phyloP scores from a whole-genome alignment of 108 stramenopile species.

The Discostella pseudostelligera region DNA sequence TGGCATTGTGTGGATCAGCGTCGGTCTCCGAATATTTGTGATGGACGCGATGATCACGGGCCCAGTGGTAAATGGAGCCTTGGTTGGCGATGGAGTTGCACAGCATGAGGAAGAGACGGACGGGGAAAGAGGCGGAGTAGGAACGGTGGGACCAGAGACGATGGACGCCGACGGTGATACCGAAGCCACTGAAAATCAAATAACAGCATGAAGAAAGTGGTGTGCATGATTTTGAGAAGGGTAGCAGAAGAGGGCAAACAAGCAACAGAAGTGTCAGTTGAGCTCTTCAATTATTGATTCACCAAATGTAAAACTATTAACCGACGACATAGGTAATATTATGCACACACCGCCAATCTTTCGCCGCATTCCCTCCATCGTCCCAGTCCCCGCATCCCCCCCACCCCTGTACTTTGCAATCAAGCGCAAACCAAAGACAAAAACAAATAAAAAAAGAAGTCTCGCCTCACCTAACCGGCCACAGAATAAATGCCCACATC shows the following conservation, averaged over 20 bases:
- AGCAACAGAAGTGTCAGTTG: no score
- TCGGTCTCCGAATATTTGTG: constrained; percentile 98
- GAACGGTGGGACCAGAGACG: constrained; percentile 97
- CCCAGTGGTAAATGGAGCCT: constrained; percentile 98
- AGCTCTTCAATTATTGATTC: no score
- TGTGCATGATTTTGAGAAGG: no score
- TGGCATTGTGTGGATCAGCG: constrained; percentile 99
- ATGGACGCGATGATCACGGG: constrained; percentile 96
- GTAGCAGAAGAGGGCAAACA: constrained; percentile 1
- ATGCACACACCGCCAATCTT: no score
- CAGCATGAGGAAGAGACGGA: constrained; percentile 92
- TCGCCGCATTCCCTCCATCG: no score
- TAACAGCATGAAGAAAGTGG: no score
- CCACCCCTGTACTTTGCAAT: background rate
- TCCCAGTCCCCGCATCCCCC: no score
- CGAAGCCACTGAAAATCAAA: constrained; percentile 88
- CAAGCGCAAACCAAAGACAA: no score
- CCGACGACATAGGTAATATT: no score
- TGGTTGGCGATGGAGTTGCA: constrained; percentile 98
- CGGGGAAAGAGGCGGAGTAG: constrained; percentile 85
- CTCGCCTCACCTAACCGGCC: constrained; percentile 90
- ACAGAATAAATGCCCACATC: constrained; percentile 92
- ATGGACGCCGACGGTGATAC: constrained; percentile 98
- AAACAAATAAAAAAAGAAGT: no score
- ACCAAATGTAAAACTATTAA: no score